Percentiles rank a stretch among this genome's conserved stretches.
phyloP scores from a whole-genome alignment of 345 rosid genomes.

The Psidium guajava region DNA sequence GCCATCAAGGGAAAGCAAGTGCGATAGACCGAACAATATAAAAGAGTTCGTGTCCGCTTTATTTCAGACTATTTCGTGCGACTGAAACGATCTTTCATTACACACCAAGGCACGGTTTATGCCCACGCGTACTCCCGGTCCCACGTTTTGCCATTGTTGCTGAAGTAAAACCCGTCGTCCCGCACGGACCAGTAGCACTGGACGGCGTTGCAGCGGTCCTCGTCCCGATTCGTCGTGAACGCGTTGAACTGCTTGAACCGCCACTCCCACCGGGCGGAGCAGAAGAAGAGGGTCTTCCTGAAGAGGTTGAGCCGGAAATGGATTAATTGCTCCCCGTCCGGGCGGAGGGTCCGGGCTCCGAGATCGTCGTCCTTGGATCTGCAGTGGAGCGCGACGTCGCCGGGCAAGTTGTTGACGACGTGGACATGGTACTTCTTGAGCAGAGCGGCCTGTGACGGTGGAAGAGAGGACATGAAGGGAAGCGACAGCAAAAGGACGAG shows the following conservation, averaged over 20 bases:
- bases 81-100: background rate
- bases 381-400: background rate
- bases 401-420: background rate
- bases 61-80: too few species aligned
- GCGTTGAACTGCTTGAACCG: background rate
- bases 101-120: background rate
- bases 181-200: background rate
- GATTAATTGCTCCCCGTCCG: background rate
- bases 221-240: background rate
- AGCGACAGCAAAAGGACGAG: background rate
- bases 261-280: background rate
- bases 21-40: too few species aligned
- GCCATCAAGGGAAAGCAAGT: too few species aligned
- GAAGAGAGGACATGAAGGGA: background rate
- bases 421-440: background rate
- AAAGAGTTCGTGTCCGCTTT: too few species aligned
- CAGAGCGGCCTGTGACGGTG: background rate
- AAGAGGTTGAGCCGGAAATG: background rate
- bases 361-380: background rate
- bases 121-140: background rate
- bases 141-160: background rate
- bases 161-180: background rate
- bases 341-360: background rate
- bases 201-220: background rate
- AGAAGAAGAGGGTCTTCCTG: background rate